phyloP scores from a whole-genome alignment of 1,284 basidiomycete species.

The Cystobasidium slooffiae region DNA sequence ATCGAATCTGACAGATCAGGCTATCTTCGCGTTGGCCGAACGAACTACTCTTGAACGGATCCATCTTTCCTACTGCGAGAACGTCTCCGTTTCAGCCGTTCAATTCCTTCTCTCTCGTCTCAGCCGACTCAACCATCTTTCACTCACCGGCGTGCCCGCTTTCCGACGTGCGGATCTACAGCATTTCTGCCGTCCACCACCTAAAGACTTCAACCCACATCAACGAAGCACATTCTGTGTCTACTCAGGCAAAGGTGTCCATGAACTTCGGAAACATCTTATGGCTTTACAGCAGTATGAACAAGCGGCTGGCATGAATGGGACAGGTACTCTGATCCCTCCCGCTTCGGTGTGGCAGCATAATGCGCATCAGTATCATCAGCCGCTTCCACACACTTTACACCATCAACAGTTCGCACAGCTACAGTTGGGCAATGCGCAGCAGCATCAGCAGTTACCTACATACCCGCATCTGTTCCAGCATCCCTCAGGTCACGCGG shows the following conservation, averaged over 20 bases:
- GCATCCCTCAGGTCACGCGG: constrained; percentile 4
- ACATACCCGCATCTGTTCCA: constrained; percentile 29
- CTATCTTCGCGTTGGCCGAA: constrained; percentile 79
- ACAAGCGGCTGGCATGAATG: neutral
- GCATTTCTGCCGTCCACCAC: constrained; percentile 85
- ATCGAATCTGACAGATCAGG: constrained; percentile 87
- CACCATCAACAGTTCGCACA: constrained; percentile 25
- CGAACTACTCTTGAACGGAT: constrained; percentile 83
- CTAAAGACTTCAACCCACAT: constrained; percentile 89
- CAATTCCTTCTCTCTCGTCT: constrained; percentile 87
- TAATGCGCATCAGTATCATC: constrained; percentile 13
- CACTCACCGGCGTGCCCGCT: constrained; percentile 91
- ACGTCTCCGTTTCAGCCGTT: constrained; percentile 87
- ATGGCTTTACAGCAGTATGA: constrained; percentile 31
- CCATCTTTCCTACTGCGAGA: constrained; percentile 96
- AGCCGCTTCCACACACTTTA: neutral
- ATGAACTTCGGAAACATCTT: constrained; percentile 77
- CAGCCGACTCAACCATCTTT: constrained; percentile 87
- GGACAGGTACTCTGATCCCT: constrained; percentile 1
- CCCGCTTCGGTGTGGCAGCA: neutral
- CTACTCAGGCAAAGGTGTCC: constrained; percentile 89
- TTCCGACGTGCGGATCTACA: constrained; percentile 87
- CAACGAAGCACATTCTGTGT: constrained; percentile 96
- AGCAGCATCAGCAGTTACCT: constrained; percentile 16
- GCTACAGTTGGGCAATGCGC: constrained; percentile 9